phyloP scores from a whole-genome alignment of 768 basidiomycete species.

The Amanita jacksonii region DNA sequence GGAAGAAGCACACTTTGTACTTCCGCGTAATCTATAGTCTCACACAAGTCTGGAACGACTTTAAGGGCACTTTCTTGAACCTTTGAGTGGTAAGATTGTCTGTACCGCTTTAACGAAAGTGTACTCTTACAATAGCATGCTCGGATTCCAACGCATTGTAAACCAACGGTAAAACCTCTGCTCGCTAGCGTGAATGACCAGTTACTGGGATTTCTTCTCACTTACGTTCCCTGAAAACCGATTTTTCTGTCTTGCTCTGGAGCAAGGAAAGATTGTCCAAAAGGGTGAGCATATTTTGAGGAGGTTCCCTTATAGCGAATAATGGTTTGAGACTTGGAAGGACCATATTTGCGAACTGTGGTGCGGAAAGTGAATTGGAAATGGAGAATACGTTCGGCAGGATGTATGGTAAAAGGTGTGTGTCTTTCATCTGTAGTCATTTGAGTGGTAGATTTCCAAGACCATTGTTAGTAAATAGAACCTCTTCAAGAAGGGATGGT shows the following conservation, averaged over 20 bases:
- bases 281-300: slow-evolving; percentile 93
- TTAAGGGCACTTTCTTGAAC: slow-evolving; percentile 89
- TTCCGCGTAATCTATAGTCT: slow-evolving; percentile 91
- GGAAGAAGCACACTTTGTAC: slow-evolving; percentile 87
- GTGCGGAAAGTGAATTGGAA: slow-evolving; percentile 60
- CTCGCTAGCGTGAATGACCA: slow-evolving; percentile 6
- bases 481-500: slow-evolving; percentile 90
- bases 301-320: slow-evolving; percentile 87
- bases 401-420: slow-evolving; percentile 86
- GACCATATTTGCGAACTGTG: slow-evolving; percentile 75
- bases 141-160: slow-evolving; percentile 97
- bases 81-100: slow-evolving; percentile 25
- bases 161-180: slow-evolving; percentile 93
- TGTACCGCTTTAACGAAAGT: background rate
- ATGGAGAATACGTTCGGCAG: slow-evolving; percentile 94
- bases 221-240: slow-evolving; percentile 82
- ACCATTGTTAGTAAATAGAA: slow-evolving; percentile 19
- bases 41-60: slow-evolving; percentile 79
- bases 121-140: slow-evolving; percentile 57
- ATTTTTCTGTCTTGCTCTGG: slow-evolving; percentile 82
- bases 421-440: slow-evolving; percentile 80
- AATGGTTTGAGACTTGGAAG: slow-evolving; percentile 85
- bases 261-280: slow-evolving; percentile 83
- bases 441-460: background rate
- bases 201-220: slow-evolving; percentile 10